These are phyloP conservation scores for Quillaja saponaria DNA, from an alignment of 306 rosid genomes.

Conservation along the genomic window DNA sequence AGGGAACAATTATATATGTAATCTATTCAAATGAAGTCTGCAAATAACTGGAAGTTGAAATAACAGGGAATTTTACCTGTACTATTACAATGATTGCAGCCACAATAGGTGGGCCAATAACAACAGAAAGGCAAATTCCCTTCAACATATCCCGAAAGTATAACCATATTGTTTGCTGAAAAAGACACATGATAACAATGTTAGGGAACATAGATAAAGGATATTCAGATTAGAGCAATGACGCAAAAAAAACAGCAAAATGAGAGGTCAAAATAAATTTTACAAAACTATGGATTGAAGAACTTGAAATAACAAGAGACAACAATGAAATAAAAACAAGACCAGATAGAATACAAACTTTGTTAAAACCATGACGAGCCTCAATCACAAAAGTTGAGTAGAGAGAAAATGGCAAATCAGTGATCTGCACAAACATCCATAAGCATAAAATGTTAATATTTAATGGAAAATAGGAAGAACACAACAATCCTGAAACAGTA, in stretches of 20 bases:
- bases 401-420: slow-evolving; percentile 89
- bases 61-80: slow-evolving; percentile 52
- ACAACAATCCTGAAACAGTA: slow-evolving; percentile 14
- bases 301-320: slow-evolving; percentile 12
- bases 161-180: slow-evolving; percentile 92
- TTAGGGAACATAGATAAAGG: slow-evolving; percentile 21
- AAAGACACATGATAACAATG: slow-evolving; percentile 29
- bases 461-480: slow-evolving; percentile 11
- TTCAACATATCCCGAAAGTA: slow-evolving; percentile 91
- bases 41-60: slow-evolving; percentile 21
- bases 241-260: slow-evolving; percentile 21
- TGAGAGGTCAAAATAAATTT: slow-evolving; percentile 29
- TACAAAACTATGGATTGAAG: slow-evolving; percentile 14
- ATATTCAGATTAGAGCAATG: slow-evolving; percentile 10
- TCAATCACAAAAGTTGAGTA: slow-evolving; percentile 97
- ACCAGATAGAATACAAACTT: slow-evolving; percentile 48
- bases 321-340: slow-evolving; percentile 1
- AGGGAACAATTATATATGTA: background rate
- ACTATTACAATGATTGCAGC: slow-evolving; percentile 86
- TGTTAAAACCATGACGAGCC: slow-evolving; percentile 91
- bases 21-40: slow-evolving; percentile 13
- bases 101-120: slow-evolving; percentile 91
- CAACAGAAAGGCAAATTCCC: slow-evolving; percentile 59
- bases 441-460: slow-evolving; percentile 28
- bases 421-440: slow-evolving; percentile 63